Evolutionary conservation across 805 yeast genomes (phyloP).

Genomic region (Metschnikowia gruessii): DNA sequence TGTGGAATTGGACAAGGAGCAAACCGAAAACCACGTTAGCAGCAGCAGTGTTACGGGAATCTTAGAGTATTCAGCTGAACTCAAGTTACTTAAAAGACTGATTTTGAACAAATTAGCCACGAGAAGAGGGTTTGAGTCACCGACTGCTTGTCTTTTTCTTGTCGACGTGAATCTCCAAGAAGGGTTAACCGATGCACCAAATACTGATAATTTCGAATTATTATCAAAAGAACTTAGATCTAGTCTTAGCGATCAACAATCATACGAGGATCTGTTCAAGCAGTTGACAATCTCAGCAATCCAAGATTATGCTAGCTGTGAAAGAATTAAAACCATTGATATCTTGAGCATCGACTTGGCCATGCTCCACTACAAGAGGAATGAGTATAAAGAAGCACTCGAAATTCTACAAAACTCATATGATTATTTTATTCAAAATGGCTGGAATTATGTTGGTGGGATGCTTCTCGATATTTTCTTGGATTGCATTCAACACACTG

Average conservation of each 20-base stretch:
- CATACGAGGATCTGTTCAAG: constrained; percentile 38
- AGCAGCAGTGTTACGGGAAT: constrained; percentile 22
- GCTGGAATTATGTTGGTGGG: constrained; percentile 74
- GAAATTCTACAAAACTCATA: constrained; percentile 66
- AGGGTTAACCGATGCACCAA: background rate
- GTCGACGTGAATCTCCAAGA: constrained; percentile 10
- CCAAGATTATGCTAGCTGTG: constrained; percentile 48
- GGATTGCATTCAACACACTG: constrained; percentile 55
- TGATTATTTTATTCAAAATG: constrained; percentile 59
- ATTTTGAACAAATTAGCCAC: constrained; percentile 13
- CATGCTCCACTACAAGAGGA: constrained; percentile 54
- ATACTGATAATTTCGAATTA: constrained; percentile 2
- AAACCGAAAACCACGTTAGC: constrained; percentile 16
- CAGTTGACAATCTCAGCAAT: constrained; percentile 55
- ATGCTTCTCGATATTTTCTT: constrained; percentile 64
- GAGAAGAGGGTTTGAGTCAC: constrained; percentile 10
- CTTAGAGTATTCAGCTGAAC: constrained; percentile 46
- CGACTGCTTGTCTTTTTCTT: constrained; percentile 25
- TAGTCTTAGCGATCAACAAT: constrained; percentile 16
- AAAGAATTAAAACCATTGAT: constrained; percentile 64
- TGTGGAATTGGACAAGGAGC: constrained; percentile 22
- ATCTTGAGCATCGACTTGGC: constrained; percentile 79
- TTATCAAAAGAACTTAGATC: constrained; percentile 19
- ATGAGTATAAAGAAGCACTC: constrained; percentile 59
- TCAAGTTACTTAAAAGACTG: constrained; percentile 48